Conservation (phyloP, 2,329 filamentous ascomycete species). For the Nemania serpens region DNA sequence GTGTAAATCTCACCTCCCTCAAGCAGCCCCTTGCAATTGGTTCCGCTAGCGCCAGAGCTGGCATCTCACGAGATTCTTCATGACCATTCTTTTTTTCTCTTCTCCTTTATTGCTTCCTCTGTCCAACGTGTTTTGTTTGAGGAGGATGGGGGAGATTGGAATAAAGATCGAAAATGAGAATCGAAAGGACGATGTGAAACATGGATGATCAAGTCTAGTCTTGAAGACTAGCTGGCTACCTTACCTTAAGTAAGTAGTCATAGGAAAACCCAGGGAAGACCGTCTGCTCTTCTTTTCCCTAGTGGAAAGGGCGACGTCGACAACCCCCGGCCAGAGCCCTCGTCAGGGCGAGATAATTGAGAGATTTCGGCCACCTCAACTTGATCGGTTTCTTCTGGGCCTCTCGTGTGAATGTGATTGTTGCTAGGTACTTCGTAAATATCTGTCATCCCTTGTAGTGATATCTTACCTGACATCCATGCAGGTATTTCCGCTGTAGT, state of each 20-base stretch:
- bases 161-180: conserved; percentile 10
- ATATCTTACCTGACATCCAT: background rate
- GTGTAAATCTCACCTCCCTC: conserved; percentile 4
- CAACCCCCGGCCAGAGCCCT: conserved; percentile 32
- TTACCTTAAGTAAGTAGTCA: too few relatives aligned
- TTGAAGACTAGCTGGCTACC: conserved; percentile 27
- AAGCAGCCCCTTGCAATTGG: conserved; percentile 25
- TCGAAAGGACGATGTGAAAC: conserved; percentile 18
- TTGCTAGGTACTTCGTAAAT: background rate
- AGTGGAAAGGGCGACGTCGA: conserved; percentile 15
- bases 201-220: conserved; percentile 26
- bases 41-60: conserved; percentile 29
- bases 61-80: conserved; percentile 23
- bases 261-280: conserved; percentile 22
- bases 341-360: conserved; percentile 36
- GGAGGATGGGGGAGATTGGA: conserved; percentile 4
- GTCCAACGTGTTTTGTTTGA: conserved; percentile 5
- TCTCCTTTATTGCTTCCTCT: background rate
- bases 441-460: background rate
- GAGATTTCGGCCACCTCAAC: conserved; percentile 37
- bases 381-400: background rate
- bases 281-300: conserved; percentile 8
- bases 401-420: conserved; percentile 11
- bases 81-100: conserved; percentile 6
- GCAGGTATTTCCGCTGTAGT: background rate